These are phyloP conservation scores for Aspergillus homomorphus DNA, from an alignment of 495 filamentous ascomycete genomes.

Conservation along the genomic window DNA sequence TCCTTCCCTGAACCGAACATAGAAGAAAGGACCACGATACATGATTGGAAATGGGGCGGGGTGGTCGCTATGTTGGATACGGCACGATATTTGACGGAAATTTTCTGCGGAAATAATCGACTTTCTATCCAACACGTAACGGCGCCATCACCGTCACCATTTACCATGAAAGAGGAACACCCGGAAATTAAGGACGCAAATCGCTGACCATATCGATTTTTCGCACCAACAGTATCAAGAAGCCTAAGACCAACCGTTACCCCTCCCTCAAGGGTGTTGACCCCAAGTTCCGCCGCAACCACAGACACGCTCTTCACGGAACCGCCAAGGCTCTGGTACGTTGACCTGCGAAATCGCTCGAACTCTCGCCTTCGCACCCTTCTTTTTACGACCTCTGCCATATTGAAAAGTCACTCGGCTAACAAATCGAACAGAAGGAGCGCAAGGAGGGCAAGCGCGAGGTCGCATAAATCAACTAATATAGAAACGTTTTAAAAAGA, in stretches of 20 bases:
- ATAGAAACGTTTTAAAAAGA: slow-evolving; percentile 26
- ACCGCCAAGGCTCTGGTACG: slow-evolving; percentile 96
- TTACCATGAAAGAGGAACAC: slow-evolving; percentile 3
- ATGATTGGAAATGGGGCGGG: neutral
- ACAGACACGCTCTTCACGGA: slow-evolving; percentile 97
- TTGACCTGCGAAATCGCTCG: slow-evolving; percentile 22
- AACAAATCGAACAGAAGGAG: slow-evolving; percentile 75
- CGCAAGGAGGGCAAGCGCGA: slow-evolving; percentile 94
- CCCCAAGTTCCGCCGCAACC: slow-evolving; percentile 99
- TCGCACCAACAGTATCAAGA: slow-evolving; percentile 81
- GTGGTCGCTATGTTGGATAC: slow-evolving; percentile 11
- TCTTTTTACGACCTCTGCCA: neutral
- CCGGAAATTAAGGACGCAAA: slow-evolving; percentile 9
- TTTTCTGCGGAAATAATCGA: neutral
- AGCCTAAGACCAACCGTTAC: slow-evolving; percentile 98
- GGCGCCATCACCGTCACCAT: neutral
- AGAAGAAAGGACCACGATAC: neutral
- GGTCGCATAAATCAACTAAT: slow-evolving; percentile 63
- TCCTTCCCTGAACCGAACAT: neutral
- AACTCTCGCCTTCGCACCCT: neutral
- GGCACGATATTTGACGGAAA: neutral
- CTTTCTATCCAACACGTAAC: slow-evolving; percentile 3
- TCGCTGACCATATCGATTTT: slow-evolving; percentile 32
- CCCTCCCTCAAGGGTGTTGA: slow-evolving; percentile 98
- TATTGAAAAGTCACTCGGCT: slow-evolving; percentile 27